Evolutionary conservation across 768 basidiomycete genomes (phyloP), one percentile per base, ranked within the genome.

Genomic region (Kwoniella dejecticola): DNA sequence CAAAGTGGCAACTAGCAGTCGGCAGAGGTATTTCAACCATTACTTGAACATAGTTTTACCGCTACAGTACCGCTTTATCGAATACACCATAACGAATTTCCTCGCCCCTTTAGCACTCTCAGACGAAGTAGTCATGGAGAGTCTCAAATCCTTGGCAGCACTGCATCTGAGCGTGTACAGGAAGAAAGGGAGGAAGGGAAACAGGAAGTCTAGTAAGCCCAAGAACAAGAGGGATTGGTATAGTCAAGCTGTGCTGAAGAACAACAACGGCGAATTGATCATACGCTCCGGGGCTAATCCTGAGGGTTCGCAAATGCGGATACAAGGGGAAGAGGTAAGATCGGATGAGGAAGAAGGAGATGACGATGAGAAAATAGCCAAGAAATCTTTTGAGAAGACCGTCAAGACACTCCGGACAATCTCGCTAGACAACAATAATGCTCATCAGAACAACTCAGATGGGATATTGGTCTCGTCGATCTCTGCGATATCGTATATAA

Each of bases 11-110:
- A 27, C 48, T 5, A 12, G 33, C 29, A 7, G 15, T 4, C n/a
- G 10, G 6, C 26, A 36, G 13, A 50, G 12, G 17, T 50, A 50
- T 50, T 36, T 31, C 21, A 30, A 50, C 21, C 48, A 50, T 50
- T 50, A 50, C 33, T 11, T 50, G 2, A 33, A 50, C 24, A 29
- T 50, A 15, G 30, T 50, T 30, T 30, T 50, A 15, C 48, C 48
- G 6, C 21, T 50, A n/a, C 48, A 50, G 13, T 50, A 24, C 21
- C 12, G 30, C 13, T 50, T 50, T 4, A 31, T 31, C 2, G 29
- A 19, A 17, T 30, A 27, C 13, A 24, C 48, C 4, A n/a, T 19
- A 4, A 17, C 10, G 17, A 11, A 50, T 50, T n/a, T 50, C 13
- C 29, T 31, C 1, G 48, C 48, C 11, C 30, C 48, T 8, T 29